Base-by-base conservation (phyloP, 345 rosid genomes). In the Cardamine resedifolia region DNA sequence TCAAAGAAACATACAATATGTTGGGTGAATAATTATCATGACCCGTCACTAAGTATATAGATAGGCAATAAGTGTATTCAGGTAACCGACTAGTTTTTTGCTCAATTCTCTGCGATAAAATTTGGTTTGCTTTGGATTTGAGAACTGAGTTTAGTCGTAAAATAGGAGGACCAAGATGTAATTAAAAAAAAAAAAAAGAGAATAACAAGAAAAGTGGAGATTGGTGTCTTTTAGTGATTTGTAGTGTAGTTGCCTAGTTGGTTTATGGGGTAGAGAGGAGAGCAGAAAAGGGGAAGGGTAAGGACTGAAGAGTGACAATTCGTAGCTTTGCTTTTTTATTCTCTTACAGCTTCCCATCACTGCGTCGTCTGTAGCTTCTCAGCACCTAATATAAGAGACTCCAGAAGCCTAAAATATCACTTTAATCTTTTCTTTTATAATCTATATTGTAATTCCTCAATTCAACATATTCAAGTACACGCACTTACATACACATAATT, bases 261-360 rank as follows among this genome's bases (percentile, higher is more conserved):
- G 63, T 59, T 61, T 59, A 11, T 43, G 44, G 58, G 65, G 31
- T 34, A 73, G 66, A 65, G 71, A 56, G 24, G 50, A 73, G 77
- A 23, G 59, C 58, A 49, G 64, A 28, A 47, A 48, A 58, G 7
- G 34, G 33, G 5, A 44, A 43, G 77, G 33, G 30, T 24, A 73
- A 2, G 47, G 64, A 66, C 47, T 51, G 70, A 75, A 48, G 28
- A 75, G 57, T 75, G 79, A 68, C 70, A 75, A 75, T 43, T 47
- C 79, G 74, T 75, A 68, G 58, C 58, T 60, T 74, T 65, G 51
- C 68, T 15, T 27, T 74, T 20, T 27, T 59, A 67, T 74, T 56
- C 71, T 57, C 71, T 58, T 58, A 58, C 53, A 49, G 55, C 74
- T 68, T 68, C 73, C 69, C 69, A 75, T 60, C 74, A 75, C 78